Conservation (phyloP, 2,329 filamentous ascomycete genomes). For the Fusarium euwallaceae region DNA sequence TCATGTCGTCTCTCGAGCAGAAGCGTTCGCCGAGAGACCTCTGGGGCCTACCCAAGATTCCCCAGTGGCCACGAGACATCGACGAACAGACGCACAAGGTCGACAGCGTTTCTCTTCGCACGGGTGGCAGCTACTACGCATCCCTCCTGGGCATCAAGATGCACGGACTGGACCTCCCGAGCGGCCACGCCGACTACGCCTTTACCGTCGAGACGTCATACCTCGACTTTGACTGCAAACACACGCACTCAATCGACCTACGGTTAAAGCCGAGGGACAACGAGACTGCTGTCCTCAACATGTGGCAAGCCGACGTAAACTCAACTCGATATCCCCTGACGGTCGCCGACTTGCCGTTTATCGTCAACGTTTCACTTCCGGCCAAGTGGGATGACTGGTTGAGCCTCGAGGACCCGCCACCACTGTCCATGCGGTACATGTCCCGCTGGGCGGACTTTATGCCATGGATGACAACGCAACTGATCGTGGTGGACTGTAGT, state of each 20-base stretch:
- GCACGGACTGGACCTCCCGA: slow-evolving; percentile 3
- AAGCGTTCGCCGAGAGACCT: slow-evolving; percentile 13
- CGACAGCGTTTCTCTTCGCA: neutral
- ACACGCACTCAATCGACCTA: slow-evolving; percentile 1
- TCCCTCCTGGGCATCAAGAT: slow-evolving; percentile 15
- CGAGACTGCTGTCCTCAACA: neutral
- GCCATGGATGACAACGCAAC: slow-evolving; percentile 6
- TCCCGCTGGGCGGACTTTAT: neutral
- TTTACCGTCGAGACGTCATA: slow-evolving; percentile 21
- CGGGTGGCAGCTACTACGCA: neutral
- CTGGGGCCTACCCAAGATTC: slow-evolving; percentile 12
- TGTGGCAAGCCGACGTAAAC: slow-evolving; percentile 6
- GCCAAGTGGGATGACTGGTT: slow-evolving; percentile 4
- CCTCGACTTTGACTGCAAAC: slow-evolving; percentile 15
- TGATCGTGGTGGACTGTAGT: slow-evolving; percentile 8
- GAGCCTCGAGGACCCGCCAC: neutral
- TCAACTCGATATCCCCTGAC: neutral
- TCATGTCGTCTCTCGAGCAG: slow-evolving; percentile 9
- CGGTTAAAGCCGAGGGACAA: neutral
- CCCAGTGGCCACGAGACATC: slow-evolving; percentile 5
- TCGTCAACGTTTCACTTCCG: slow-evolving; percentile 5
- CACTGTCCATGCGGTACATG: slow-evolving; percentile 5
- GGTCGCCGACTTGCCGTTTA: neutral
- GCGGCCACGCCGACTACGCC: neutral
- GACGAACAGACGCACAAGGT: neutral